These are phyloP conservation scores for Inga leiocalycina DNA, from an alignment of 306 rosid genomes.

Conservation along the genomic window DNA sequence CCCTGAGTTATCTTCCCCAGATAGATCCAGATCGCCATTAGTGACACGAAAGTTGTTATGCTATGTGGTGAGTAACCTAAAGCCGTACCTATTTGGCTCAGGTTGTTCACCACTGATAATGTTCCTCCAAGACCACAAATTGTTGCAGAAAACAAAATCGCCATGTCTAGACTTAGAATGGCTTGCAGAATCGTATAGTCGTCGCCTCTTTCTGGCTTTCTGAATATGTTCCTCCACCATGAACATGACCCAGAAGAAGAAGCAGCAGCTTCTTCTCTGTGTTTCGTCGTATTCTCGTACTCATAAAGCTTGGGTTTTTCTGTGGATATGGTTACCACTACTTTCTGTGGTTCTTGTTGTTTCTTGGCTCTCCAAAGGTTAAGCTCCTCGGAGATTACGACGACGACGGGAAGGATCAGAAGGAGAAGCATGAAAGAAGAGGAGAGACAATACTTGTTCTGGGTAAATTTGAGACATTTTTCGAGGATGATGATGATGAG, in stretches of 20 bases:
- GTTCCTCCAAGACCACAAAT: slow-evolving; percentile 66
- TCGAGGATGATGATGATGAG: slow-evolving; percentile 52
- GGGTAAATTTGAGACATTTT: slow-evolving; percentile 34
- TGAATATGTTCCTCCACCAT: slow-evolving; percentile 42
- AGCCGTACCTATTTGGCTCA: slow-evolving; percentile 67
- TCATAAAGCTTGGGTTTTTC: slow-evolving; percentile 17
- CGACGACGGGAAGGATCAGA: slow-evolving; percentile 52
- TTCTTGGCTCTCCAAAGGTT: slow-evolving; percentile 36
- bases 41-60: slow-evolving; percentile 56
- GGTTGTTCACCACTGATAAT: slow-evolving; percentile 53
- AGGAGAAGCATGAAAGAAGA: slow-evolving; percentile 45
- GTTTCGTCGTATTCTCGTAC: neutral
- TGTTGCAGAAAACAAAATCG: slow-evolving; percentile 50
- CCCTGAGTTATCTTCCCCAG: slow-evolving; percentile 52
- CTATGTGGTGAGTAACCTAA: slow-evolving; percentile 47
- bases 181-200: slow-evolving; percentile 70
- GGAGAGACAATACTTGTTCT: slow-evolving; percentile 41
- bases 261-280: neutral
- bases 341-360: neutral
- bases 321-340: slow-evolving; percentile 5
- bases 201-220: slow-evolving; percentile 52
- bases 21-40: slow-evolving; percentile 60
- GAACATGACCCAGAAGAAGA: neutral
- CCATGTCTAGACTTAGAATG: slow-evolving; percentile 60
- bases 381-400: slow-evolving; percentile 51